Evolutionary conservation across 1,139 yeast genomes (phyloP).

Genomic region (Yamadazyma spencermartinsiae): DNA sequence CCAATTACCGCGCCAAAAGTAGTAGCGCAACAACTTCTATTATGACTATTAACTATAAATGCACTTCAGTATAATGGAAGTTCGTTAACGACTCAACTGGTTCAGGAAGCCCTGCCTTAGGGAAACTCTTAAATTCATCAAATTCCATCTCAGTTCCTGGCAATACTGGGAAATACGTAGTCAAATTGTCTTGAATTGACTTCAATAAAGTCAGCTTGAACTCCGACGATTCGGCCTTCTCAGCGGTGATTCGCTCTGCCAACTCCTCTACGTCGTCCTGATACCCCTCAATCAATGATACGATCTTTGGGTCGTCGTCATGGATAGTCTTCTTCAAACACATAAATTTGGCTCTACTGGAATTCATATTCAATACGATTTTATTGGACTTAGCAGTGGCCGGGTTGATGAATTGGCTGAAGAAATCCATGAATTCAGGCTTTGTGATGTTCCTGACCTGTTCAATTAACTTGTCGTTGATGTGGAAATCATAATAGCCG

Average conservation of each 20-base stretch:
- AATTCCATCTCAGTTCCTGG: slow-evolving; percentile 23
- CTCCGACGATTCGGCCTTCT: slow-evolving; percentile 6
- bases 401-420: slow-evolving; percentile 37
- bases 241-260: slow-evolving; percentile 15
- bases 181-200: slow-evolving; percentile 12
- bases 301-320: slow-evolving; percentile 27
- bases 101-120: slow-evolving; percentile 30
- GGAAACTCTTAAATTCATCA: slow-evolving; percentile 26
- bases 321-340: slow-evolving; percentile 25
- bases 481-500: slow-evolving; percentile 77
- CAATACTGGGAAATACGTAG: slow-evolving; percentile 26
- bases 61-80: slow-evolving; percentile 35
- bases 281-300: slow-evolving; percentile 20
- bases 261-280: slow-evolving; percentile 19
- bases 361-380: slow-evolving; percentile 66
- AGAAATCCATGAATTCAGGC: slow-evolving; percentile 58
- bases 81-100: slow-evolving; percentile 34
- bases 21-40: no score
- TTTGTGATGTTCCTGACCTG: slow-evolving; percentile 54
- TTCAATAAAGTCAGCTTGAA: slow-evolving; percentile 2
- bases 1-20: no score
- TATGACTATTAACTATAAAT: no score
- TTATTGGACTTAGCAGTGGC: slow-evolving; percentile 40
- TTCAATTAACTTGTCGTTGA: slow-evolving; percentile 57
- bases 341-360: slow-evolving; percentile 44